phyloP scores from a whole-genome alignment of 1,284 basidiomycete species.

The Schizopora paradoxa region DNA sequence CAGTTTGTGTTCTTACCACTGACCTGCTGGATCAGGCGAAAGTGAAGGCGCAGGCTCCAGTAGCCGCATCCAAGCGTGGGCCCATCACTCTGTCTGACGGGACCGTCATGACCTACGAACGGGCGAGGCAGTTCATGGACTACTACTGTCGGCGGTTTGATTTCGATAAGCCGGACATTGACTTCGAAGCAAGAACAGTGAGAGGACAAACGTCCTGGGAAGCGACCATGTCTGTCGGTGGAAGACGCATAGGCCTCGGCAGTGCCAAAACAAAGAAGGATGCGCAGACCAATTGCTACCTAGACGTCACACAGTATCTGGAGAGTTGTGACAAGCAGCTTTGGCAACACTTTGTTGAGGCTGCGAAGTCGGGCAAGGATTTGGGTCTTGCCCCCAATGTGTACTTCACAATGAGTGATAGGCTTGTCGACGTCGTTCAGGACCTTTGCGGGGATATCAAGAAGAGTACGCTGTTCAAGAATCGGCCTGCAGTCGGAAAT shows the following conservation, averaged over 20 bases:
- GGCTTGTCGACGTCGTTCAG: conserved; percentile 70
- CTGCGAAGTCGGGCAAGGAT: conserved; percentile 58
- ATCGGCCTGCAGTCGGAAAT: conserved; percentile 30
- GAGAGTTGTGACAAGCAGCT: conserved; percentile 77
- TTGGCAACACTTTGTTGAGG: conserved; percentile 70
- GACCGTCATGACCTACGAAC: conserved; percentile 62
- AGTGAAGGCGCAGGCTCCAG: background rate
- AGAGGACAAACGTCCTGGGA: conserved; percentile 59
- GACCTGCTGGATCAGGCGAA: background rate
- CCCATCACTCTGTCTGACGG: conserved; percentile 40
- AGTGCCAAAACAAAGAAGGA: conserved; percentile 68
- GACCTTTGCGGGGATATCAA: conserved; percentile 70
- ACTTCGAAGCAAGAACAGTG: conserved; percentile 37
- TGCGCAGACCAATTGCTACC: conserved; percentile 71
- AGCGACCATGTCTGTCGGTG: conserved; percentile 78
- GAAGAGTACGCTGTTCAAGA: conserved; percentile 44
- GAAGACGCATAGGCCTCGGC: conserved; percentile 78
- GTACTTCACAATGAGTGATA: conserved; percentile 62
- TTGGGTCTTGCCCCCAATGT: conserved; percentile 71
- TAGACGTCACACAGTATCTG: conserved; percentile 86
- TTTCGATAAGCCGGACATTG: conserved; percentile 79
- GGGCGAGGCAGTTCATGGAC: conserved; percentile 89
- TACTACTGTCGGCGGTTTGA: conserved; percentile 85
- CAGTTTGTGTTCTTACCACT: background rate
- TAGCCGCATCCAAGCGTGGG: conserved; percentile 2